Conservation (phyloP, 805 yeast genomes). For the Jamesozyma jinghongensis region DNA sequence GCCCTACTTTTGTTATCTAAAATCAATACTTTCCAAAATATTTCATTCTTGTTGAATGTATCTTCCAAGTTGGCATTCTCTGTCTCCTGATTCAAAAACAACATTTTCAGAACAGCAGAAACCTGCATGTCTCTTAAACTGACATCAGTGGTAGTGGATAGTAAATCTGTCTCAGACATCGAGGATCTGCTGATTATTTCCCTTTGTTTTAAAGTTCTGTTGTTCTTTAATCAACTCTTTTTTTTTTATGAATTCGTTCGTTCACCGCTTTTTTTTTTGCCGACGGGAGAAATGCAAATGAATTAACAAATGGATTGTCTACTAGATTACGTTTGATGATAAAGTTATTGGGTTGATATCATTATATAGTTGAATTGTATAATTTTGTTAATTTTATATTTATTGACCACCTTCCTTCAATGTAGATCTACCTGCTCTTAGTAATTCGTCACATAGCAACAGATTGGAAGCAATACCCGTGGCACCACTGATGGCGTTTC, state of each 20-base stretch:
- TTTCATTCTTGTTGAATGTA: conserved; percentile 51
- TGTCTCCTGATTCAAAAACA: conserved; percentile 64
- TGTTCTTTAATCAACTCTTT: no score
- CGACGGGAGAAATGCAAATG: no score
- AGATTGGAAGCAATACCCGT: conserved; percentile 90
- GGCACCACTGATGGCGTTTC: conserved; percentile 88
- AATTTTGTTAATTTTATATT: no score
- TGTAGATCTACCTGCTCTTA: conserved; percentile 94
- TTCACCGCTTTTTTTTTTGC: no score
- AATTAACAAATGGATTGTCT: no score
- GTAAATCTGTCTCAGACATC: conserved; percentile 1
- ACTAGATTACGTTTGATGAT: no score
- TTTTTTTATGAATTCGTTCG: no score
- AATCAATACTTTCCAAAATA: conserved; percentile 85
- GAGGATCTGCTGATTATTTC: no score
- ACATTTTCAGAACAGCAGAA: conserved; percentile 63
- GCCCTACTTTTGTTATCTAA: conserved; percentile 76
- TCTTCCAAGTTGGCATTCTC: conserved; percentile 43
- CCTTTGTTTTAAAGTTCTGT: no score
- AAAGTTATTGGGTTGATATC: no score
- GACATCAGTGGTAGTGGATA: conserved; percentile 3
- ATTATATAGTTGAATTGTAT: no score
- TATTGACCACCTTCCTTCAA: conserved; percentile 49
- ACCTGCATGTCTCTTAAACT: conserved; percentile 37
- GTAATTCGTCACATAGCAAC: conserved; percentile 86